Percentiles rank a stretch among this genome's conserved stretches.
These are phyloP conservation scores for Pseudotsuga menziesii DNA, from an alignment of 75 land plant genomes.

Conservation along the genomic window DNA sequence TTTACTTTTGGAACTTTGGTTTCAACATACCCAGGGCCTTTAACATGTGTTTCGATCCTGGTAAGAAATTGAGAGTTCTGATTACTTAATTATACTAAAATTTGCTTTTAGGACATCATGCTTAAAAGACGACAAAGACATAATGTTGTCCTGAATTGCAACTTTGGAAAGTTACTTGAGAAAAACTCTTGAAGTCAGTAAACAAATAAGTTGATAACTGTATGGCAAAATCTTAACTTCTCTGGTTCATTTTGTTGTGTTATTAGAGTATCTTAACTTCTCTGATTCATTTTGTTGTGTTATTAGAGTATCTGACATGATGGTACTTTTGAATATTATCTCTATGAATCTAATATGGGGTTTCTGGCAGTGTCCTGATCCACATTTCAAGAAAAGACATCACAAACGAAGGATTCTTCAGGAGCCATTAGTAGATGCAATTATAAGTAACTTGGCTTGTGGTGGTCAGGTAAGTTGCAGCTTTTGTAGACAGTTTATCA, in stretches of 20 bases:
- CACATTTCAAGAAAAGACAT: constrained; percentile 85
- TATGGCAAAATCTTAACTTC: background rate
- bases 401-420: constrained; percentile 87
- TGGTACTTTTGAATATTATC: background rate
- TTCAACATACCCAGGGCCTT: constrained; percentile 72
- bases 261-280: background rate
- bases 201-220: too few relatives aligned
- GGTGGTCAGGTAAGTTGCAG: constrained; percentile 64
- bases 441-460: constrained; percentile 39
- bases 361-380: constrained; percentile 83
- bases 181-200: background rate
- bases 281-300: constrained; percentile 2
- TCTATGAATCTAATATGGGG: background rate
- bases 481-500: background rate
- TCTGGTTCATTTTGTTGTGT: background rate
- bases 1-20: constrained; percentile 62
- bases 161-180: background rate
- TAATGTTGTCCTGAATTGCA: background rate
- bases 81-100: background rate
- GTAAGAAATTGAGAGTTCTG: constrained; percentile 29
- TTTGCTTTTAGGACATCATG: background rate
- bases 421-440: constrained; percentile 64
- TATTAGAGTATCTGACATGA: background rate
- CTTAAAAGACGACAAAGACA: background rate
- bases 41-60: constrained; percentile 65